Percentiles rank a stretch among this genome's conserved stretches.
Evolutionary conservation across 2,329 filamentous ascomycete genomes (phyloP).

Genomic region (Chrysosporium queenslandicum): DNA sequence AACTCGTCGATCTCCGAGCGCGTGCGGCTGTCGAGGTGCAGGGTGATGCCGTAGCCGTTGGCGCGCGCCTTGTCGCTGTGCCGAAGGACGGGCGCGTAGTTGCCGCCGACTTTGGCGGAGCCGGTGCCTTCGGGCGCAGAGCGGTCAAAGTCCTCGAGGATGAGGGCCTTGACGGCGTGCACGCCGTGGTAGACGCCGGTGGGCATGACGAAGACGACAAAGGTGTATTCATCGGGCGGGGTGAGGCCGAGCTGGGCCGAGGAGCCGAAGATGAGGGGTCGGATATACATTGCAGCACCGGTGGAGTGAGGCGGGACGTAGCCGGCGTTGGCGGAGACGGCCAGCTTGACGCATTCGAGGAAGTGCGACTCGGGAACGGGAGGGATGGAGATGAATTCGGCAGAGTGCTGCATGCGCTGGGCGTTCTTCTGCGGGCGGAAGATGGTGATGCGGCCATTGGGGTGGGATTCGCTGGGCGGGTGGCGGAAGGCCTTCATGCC

Average conservation of each 20-base stretch:
- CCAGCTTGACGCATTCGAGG: conserved; percentile 63
- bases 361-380: conserved; percentile 68
- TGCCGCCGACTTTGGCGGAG: conserved; percentile 86
- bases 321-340: conserved; percentile 78
- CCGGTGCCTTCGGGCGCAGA: conserved; percentile 86
- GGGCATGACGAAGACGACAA: conserved; percentile 80
- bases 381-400: conserved; percentile 73
- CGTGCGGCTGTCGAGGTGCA: conserved; percentile 80
- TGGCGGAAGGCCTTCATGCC: conserved; percentile 91
- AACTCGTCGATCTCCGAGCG: conserved; percentile 90
- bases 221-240: conserved; percentile 85
- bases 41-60: conserved; percentile 82
- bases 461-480: conserved; percentile 39
- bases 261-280: conserved; percentile 78
- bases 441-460: conserved; percentile 61
- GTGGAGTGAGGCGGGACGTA: conserved; percentile 85
- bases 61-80: conserved; percentile 72
- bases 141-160: conserved; percentile 88
- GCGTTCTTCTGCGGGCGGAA: conserved; percentile 87
- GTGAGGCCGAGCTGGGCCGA: conserved; percentile 76
- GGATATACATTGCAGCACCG: conserved; percentile 84
- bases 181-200: conserved; percentile 91
- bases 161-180: conserved; percentile 73
- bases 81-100: conserved; percentile 84
- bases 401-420: conserved; percentile 70